Base-by-base conservation (phyloP, 768 basidiomycete genomes). In the Porpolomopsis calyptriformis region DNA sequence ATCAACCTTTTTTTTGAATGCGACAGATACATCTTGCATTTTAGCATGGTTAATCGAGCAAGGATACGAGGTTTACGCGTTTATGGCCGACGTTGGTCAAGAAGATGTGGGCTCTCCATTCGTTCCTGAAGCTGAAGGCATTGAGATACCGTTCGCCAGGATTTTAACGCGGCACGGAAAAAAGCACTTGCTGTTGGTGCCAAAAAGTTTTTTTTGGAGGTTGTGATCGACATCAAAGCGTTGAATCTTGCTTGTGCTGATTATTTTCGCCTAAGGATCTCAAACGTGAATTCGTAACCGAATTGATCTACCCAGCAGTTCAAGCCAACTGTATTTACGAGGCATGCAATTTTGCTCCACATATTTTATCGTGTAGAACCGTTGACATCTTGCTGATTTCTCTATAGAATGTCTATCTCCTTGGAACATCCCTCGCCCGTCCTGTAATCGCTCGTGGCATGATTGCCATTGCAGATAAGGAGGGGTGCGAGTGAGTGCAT, bases 261-360 rank as follows among this genome's bases (percentile, higher is more conserved):
- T 12, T 22, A n/a, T 14, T 34, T 16, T 12, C n/a, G 33, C 20
- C 11, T 43, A 23, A 94, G 88, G 94, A 98, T 62, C 71, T 97
- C 57, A 92, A 82, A 63, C 78, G 84, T 51, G 96, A 99, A 66
- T 98, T 99, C 57, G 75, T 99, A 40, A 89, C 84, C 37, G 87
- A 97, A 61, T 77, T 98, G 53, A 97, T 99, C 62, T 98, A 94
- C 66, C 96, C 96, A 20, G 94, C 96, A 36, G 81, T 99, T 11
- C 96, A 99, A 68, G 91, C 90, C 50, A 99, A 99, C 67, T 86
- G 85, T 68, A 98, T 98, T 67, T 99, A 99, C 68, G 96, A 99
- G 74, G 90, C 86, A 29, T 24, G 68, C 54, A 43, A 22, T 41
- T 39, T 47, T 40, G 33, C 37, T 18, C 10, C 6, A 8, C 16